These are phyloP conservation scores for Parietaria judaica DNA, from an alignment of 306 rosid species.

Conservation along the genomic window DNA sequence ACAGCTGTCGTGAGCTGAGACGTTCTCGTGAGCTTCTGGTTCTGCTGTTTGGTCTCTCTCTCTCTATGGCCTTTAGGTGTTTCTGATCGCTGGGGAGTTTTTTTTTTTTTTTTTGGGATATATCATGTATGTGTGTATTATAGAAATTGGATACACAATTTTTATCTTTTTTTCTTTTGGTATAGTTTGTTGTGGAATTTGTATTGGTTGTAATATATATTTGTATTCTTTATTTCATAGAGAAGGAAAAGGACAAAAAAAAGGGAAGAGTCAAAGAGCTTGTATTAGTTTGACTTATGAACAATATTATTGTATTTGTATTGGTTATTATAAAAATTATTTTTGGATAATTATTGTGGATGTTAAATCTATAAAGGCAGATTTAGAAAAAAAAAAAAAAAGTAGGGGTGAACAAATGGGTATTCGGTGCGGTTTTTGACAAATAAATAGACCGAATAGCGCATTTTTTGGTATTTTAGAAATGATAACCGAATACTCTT, in stretches of 20 bases:
- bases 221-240: conserved; percentile 10
- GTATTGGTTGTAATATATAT: not conserved
- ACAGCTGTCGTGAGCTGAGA: conserved; percentile 28
- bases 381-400: too few relatives aligned
- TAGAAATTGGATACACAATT: conserved; percentile 20
- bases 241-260: not conserved
- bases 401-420: too few relatives aligned
- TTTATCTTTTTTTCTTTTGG: conserved; percentile 4
- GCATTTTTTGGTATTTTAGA: too few relatives aligned
- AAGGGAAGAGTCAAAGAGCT: not conserved
- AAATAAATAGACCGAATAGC: too few relatives aligned
- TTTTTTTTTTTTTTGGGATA: conserved; percentile 27
- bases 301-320: not conserved
- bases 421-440: too few relatives aligned
- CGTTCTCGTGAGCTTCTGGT: conserved; percentile 7
- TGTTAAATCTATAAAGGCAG: too few relatives aligned
- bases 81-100: conserved; percentile 20
- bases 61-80: conserved; percentile 12
- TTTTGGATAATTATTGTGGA: too few relatives aligned
- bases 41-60: conserved; percentile 18
- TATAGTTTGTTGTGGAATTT: conserved; percentile 16
- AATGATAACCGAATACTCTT: too few relatives aligned
- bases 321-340: too few relatives aligned
- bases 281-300: conserved; percentile 1
- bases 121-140: conserved; percentile 4